Evolutionary conservation across 176 grass and related monocot species (phyloP).

Genomic region (Oryza glaberrima): DNA sequence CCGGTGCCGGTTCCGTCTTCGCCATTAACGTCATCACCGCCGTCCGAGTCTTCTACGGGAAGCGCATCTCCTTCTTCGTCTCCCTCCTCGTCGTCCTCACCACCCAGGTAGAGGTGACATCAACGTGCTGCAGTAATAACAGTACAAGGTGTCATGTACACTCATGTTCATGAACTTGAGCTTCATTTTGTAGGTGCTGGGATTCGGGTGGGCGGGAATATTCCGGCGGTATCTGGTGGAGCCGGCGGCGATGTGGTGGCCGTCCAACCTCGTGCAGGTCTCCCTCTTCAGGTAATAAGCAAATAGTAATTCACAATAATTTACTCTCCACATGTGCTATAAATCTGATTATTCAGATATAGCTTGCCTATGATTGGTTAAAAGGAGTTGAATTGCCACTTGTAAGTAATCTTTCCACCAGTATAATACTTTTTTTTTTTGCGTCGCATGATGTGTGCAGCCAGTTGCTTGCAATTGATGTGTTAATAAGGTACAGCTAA

Average conservation of each 20-base stretch:
- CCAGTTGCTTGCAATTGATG: background rate
- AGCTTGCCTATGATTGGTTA: background rate
- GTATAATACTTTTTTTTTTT: too few species aligned
- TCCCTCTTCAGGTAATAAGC: constrained; percentile 71
- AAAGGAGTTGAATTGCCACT: background rate
- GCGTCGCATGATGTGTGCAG: too few species aligned
- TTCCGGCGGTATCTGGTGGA: constrained; percentile 95
- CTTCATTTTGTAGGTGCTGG: constrained; percentile 55
- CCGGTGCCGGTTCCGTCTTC: constrained; percentile 78
- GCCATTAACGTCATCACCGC: constrained; percentile 84
- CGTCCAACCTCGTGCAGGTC: constrained; percentile 93
- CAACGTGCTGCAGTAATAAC: too few species aligned
- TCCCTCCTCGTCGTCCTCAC: constrained; percentile 16
- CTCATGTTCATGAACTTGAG: background rate
- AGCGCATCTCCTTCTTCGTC: too few species aligned
- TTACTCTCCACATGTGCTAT: background rate
- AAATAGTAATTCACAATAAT: background rate
- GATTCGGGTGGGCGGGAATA: constrained; percentile 93
- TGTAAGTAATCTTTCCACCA: background rate
- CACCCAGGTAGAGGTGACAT: constrained; percentile 54
- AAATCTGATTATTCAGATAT: background rate
- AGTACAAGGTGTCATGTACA: background rate
- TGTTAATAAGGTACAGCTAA: background rate
- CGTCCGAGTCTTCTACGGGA: constrained; percentile 69
- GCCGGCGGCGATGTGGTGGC: constrained; percentile 98